These are phyloP conservation scores for Meyerozyma elateridarum DNA, from an alignment of 1,139 yeast species.

Conservation along the genomic window DNA sequence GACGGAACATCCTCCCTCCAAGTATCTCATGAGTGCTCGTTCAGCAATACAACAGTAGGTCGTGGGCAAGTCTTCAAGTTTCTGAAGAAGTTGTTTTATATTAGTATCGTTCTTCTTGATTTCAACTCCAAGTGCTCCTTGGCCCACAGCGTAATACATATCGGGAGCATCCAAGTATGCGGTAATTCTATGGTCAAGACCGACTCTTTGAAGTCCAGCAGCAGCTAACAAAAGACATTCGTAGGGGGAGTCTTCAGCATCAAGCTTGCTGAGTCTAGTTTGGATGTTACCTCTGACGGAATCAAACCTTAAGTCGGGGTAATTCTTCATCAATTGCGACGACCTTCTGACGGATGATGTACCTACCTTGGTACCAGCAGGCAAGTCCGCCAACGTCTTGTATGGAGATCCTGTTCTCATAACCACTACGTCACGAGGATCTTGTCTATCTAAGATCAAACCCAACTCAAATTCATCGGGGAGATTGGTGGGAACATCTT, in stretches of 20 bases:
- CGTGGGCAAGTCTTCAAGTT: slow-evolving; percentile 63
- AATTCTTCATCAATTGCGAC: slow-evolving; percentile 49
- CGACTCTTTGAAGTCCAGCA: slow-evolving; percentile 81
- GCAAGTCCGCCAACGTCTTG: slow-evolving; percentile 64
- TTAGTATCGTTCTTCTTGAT: slow-evolving; percentile 65
- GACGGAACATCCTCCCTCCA: slow-evolving; percentile 97
- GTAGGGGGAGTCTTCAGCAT: slow-evolving; percentile 53
- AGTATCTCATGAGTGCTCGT: slow-evolving; percentile 75
- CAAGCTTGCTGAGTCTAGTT: slow-evolving; percentile 75
- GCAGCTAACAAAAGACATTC: slow-evolving; percentile 83
- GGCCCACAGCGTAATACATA: slow-evolving; percentile 96
- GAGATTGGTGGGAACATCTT: slow-evolving; percentile 89
- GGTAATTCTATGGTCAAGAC: slow-evolving; percentile 67
- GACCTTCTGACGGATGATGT: slow-evolving; percentile 92
- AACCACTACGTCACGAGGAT: slow-evolving; percentile 91
- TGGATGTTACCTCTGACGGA: slow-evolving; percentile 86
- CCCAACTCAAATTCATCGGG: slow-evolving; percentile 91
- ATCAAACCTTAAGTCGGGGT: slow-evolving; percentile 47
- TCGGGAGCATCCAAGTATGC: slow-evolving; percentile 67
- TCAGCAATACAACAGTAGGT: slow-evolving; percentile 86
- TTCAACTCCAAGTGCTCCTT: slow-evolving; percentile 94
- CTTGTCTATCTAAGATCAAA: slow-evolving; percentile 77
- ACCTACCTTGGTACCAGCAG: slow-evolving; percentile 83
- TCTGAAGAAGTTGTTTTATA: slow-evolving; percentile 53
- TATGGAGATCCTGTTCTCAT: slow-evolving; percentile 68